Evolutionary conservation across 805 yeast species (phyloP), one percentile per base, ranked within the genome.

Genomic region (Suhomyces faveliae): DNA sequence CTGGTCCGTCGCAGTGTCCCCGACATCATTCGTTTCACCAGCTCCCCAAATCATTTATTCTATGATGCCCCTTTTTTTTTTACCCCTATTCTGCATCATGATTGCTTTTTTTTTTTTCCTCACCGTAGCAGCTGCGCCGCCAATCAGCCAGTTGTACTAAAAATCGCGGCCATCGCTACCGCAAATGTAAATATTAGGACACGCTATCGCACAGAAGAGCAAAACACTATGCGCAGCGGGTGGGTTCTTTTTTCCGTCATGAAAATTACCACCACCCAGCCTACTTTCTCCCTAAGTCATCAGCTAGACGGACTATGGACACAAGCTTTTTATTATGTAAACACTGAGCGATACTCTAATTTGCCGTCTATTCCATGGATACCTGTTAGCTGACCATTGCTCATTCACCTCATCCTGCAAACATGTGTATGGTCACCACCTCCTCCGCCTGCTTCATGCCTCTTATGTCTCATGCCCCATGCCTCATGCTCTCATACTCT

Each of bases 81-180:
- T 33, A 33, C 37, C 37, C 37, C 37, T 33, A 33, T 33, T 33
- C 37, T 17, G 37, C 37, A 9, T 20, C 37, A 9, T 12, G 8
- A 33, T 33, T 33, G 37, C 37, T 33, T 33, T 17, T 33, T 33
- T 33, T 33, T 13, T 30, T 30, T 30, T n/a, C n/a, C 8, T 9
- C n/a, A 15, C 37, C 12, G 27, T 24, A 15, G 21, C 7, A 6
- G 37, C 37, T 33, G 37, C 37, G 37, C 37, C 21, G 37, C 37
- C 13, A 33, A 33, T 10, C 21, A 15, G 21, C 37, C 37, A 17
- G 21, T 33, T 12, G 10, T 9, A 17, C n/a, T 4, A 9, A 2
- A 33, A 33, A 17, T 33, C 37, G 37, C 37, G 37, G 37, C 21
- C 37, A 33, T 33, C 37, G 21, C 37, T 24, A 24, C n/a, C 21